A percentile compares a stretch with the other conserved stretches of the same genome.
phyloP scores from a whole-genome alignment of 2,329 filamentous ascomycete species.

The Eutypa lata region DNA sequence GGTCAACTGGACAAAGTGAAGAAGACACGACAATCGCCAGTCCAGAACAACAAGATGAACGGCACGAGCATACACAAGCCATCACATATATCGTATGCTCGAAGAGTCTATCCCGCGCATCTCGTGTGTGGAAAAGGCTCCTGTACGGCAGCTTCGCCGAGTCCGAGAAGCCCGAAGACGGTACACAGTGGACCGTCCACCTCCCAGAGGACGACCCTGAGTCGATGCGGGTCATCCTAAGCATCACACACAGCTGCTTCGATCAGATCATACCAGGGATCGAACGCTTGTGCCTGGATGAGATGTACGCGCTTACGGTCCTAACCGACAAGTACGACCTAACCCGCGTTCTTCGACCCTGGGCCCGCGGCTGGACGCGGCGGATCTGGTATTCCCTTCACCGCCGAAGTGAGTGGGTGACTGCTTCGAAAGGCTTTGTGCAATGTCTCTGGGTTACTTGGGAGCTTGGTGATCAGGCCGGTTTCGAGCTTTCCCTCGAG shows the following conservation, averaged over 20 bases:
- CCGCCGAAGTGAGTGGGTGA: too few species aligned
- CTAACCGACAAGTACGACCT: constrained; percentile 18
- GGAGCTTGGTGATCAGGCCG: background rate
- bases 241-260: constrained; percentile 22
- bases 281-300: background rate
- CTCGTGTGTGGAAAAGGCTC: constrained; percentile 13
- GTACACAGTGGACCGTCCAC: constrained; percentile 11
- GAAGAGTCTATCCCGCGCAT: constrained; percentile 9
- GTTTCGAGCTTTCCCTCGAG: background rate
- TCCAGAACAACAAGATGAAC: too few species aligned
- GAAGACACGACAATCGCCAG: too few species aligned
- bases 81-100: constrained; percentile 10
- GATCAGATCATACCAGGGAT: constrained; percentile 12
- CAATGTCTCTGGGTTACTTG: background rate
- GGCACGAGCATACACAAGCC: background rate
- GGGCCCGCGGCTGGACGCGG: constrained; percentile 4
- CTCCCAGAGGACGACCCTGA: constrained; percentile 24
- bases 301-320: constrained; percentile 12
- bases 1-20: too few species aligned
- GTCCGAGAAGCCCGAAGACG: constrained; percentile 2
- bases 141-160: constrained; percentile 15
- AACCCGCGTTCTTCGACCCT: constrained; percentile 10
- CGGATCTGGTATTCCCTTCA: too few species aligned
- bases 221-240: constrained; percentile 20
- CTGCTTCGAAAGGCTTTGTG: background rate